Evolutionary conservation across 2,329 filamentous ascomycete species (phyloP), one percentile per base, ranked within the genome.

Genomic region (Hypoxylon sp.): DNA sequence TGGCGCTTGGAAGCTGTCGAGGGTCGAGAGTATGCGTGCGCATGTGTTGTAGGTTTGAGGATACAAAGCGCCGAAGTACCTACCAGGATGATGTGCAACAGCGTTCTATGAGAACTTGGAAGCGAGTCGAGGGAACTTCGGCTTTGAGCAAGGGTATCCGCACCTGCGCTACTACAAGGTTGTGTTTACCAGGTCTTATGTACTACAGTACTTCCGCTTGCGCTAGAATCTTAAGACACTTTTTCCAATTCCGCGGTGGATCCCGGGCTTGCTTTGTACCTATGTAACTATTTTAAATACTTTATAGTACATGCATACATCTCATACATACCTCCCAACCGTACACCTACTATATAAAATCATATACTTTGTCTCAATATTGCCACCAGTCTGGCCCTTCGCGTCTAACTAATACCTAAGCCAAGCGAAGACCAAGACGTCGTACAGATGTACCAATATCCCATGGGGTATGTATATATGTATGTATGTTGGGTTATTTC

Each of bases 1-100:
- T 76, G 75, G 76, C 76, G 76, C 76, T 78, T 78, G 75, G 70
- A 65, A 68, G 69, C 58, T 59, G 59, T 48, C 26, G 52, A 63
- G 33, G 29, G 57, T 35, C 29, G 47, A 39, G 26, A 8, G 46
- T 53, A 14, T 61, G 42, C 39, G 51, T 67, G 64, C 35, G 29
- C 17, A 53, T 58, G 59, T 67, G 67, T 52, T 35, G 17, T 51
- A 35, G 19, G 11, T 46, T 39, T 22, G 44, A 53, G 53, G 53
- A 53, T 63, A 59, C 65, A 63, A 63, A 13, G 26, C 31, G 10
- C 46, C 55, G 47, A 67, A 35, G 62, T 69, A 69, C 66, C 61
- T 65, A 24, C 33, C 57, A 24, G 66, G 67, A 59, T 67, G 44
- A 53, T 67, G 68, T 63, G 61, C 55, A 55, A 69, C 54, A 39